phyloP scores from a whole-genome alignment of 139 green algal species.

The Chlorella sorokiniana region DNA sequence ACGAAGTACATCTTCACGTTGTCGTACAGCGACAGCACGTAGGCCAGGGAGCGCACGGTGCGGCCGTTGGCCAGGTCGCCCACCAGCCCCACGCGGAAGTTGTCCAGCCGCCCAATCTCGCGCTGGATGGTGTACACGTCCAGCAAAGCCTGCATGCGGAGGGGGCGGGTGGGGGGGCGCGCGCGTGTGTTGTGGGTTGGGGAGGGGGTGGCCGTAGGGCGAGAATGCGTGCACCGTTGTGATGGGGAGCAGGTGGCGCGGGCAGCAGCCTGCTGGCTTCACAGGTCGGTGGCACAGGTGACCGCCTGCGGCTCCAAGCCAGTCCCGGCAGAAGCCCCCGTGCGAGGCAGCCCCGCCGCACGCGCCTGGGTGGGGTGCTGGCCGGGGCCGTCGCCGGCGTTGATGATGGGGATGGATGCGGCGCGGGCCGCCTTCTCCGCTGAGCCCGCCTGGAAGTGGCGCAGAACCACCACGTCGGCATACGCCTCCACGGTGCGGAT shows the following conservation, averaged over 20 bases:
- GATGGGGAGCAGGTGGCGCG: no score
- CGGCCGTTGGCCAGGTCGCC: conserved; percentile 97
- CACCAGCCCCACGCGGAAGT: conserved; percentile 92
- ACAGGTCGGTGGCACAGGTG: no score
- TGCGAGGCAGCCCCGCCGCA: background rate
- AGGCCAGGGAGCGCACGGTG: conserved; percentile 87
- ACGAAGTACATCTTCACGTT: conserved; percentile 96
- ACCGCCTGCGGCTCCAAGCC: no score
- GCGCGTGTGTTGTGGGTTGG: background rate
- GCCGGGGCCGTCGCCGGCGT: conserved; percentile 95
- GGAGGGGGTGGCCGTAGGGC: background rate
- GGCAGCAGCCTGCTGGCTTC: no score
- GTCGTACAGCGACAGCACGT: conserved; percentile 89
- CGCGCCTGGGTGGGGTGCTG: conserved; percentile 95
- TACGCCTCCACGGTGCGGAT: conserved; percentile 97
- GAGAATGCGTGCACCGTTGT: no score
- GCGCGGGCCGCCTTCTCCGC: conserved; percentile 81
- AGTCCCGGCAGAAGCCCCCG: no score
- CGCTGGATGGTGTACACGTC: conserved; percentile 98
- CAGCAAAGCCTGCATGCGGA: conserved; percentile 84
- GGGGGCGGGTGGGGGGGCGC: background rate
- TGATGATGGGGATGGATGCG: conserved; percentile 92
- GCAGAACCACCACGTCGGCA: conserved; percentile 94
- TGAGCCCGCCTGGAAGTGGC: conserved; percentile 90
- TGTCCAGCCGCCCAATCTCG: conserved; percentile 90